Base-by-base conservation (phyloP, 306 rosid genomes). In the Corylus heterophylla region DNA sequence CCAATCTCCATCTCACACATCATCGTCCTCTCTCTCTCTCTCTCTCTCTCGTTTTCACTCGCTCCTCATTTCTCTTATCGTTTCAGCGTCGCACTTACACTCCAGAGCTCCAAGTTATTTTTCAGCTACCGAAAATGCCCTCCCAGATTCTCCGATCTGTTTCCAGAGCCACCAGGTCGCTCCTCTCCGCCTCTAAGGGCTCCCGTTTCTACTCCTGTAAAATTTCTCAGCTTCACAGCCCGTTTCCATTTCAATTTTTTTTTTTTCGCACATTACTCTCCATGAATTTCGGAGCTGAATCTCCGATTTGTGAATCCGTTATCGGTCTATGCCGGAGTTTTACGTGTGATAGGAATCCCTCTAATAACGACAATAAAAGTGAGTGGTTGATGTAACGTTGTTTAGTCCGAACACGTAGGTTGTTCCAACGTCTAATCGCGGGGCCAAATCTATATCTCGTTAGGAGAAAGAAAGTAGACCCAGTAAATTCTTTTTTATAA, bases 151-250 rank as follows among this genome's bases (percentile, higher is more conserved):
- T 75, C 90, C 84, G 92, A 89, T 90, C 94, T 11, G 92, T 90
- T 78, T 89, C 97, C 48, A 84, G 85, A 83, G 91, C 92, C 75
- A 89, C 90, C 7, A 92, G 92, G 89, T 91, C 92, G 50, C 81
- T 92, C 86, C 84, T 89, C 86, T 79, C 89, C 63, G 88, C 97
- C 85, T 84, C 96, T 20, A 88, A 75, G 71, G 54, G 55, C 83
- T 86, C 97, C 76, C 95, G 93, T 22, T 88, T 86, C 35, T 84
- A 81, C 86, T 87, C 92, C n/a, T 88, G 94, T 88, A 70, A 75
- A 9, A n/a, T 22, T 71, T 29, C 20, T 35, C 62, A 12, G 29
- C 68, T 73, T 51, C 7, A 42, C 4, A 31, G 12, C 12, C 54
- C 2, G 50, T 54, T 52, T 12, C 54, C 0, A 0, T 12, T 73